Base-by-base conservation (phyloP, 2,329 filamentous ascomycete genomes). In the Aureobasidium sp. region DNA sequence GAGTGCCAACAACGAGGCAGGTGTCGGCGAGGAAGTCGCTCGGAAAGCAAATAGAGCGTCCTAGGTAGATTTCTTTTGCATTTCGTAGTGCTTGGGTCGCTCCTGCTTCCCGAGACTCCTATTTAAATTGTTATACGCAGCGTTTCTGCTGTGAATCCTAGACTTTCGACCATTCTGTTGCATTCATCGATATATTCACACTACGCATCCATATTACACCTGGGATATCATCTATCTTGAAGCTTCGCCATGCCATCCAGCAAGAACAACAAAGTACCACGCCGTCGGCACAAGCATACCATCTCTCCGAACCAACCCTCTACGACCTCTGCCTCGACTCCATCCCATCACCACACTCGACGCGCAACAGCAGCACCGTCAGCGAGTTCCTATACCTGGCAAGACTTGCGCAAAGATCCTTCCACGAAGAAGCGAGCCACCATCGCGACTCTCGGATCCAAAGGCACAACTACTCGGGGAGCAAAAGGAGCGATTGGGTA, bases 21-120 rank as follows among this genome's bases (percentile, higher is more conserved):
- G 58, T 21, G 40, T 51, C 7, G 25, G 25, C 15, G 58, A 60
- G 49, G 15, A 43, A 29, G 58, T 60, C 15, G 46, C 58, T n/a
- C 33, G 49, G 4, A 53, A 40, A n/a, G 15, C 21, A 40, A 53
- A 40, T 53, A 40, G 21, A 53, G 19, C 33, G 1, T 13, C 29
- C 15, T 53, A 53, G 49, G 21, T 27, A 29, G 23, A 51, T 27
- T 19, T 17, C 19, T 27, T 19, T 17, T 23, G n/a, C 10, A 15
- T 15, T 50, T 13, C 25, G 11, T 4, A 35, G n/a, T 40, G 35
- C 35, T 29, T 19, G 11, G 17, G 35, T 53, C 49, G 49, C 10
- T 53, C 49, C 35, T 53, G 21, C 49, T 23, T 50, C 19, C 46
- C n/a, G 23, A 46, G 15, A 8, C 7, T 43, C 11, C 3, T 25